Base-by-base conservation (phyloP, 129 eudicot genomes). In the Mikania micrantha region DNA sequence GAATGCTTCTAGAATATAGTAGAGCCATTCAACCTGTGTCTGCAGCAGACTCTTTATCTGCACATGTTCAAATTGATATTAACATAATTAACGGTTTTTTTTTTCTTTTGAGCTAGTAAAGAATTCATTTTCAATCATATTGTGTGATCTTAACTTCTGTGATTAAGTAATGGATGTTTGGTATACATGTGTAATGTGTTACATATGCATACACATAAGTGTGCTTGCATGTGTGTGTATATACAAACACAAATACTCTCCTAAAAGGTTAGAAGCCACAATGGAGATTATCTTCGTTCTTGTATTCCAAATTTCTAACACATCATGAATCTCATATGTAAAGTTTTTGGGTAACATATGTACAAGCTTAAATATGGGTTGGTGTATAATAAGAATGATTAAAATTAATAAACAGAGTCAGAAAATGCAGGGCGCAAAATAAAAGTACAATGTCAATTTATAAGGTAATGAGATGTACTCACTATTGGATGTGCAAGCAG, bases 401-500 rank as follows among this genome's bases (percentile, higher is more conserved):
- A 29, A 39, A n/a, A 21, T 31, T 16, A 61, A 61, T 6, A 73
- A 9, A 49, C 41, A 24, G 34, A 48, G 25, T 16, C 22, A 24
- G 22, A 63, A 38, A 22, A 61, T 44, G 60, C 7, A 34, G 38
- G 49, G 39, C 20, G 35, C 19, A 16, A 44, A 29, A 58, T 9
- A 36, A 20, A 28, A 47, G 21, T 39, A 19, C 7, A 28, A 71
- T 16, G 50, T 56, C 75, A 60, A 13, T 8, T 41, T 13, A 53
- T 13, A 16, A 62, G 32, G 42, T 68, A n/a, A 62, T 57, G 31
- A 62, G 27, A 52, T 20, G 60, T 16, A 79, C 98, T 91, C 78
- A 91, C 98, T 73, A 91, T 85, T 64, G 96, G 98, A 77, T 91
- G 96, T 0, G 98, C 95, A 76, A 91, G 98, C 60, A 91, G 84